These are phyloP conservation scores for Striga asiatica DNA, from an alignment of 257 asterid species.

Conservation along the genomic window DNA sequence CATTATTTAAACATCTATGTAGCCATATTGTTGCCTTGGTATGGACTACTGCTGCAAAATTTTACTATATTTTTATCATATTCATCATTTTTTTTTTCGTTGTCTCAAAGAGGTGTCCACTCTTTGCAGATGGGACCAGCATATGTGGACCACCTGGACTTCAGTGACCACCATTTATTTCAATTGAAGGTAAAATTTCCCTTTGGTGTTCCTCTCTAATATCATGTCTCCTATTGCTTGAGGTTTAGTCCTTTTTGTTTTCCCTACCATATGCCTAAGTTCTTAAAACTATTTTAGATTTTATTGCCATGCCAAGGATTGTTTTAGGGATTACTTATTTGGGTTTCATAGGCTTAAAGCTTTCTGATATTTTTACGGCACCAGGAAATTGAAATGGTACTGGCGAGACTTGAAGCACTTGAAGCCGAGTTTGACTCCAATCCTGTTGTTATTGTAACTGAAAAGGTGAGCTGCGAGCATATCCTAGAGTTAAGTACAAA, in stretches of 20 bases:
- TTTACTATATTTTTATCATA: background rate
- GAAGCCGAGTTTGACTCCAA: slow-evolving; percentile 34
- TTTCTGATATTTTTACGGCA: background rate
- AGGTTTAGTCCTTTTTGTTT: too few species aligned
- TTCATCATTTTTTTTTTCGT: background rate
- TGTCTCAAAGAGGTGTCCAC: slow-evolving; percentile 9
- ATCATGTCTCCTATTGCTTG: background rate
- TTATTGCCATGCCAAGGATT: too few species aligned
- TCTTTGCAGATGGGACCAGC: slow-evolving; percentile 69
- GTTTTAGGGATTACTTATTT: too few species aligned
- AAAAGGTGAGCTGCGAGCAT: slow-evolving; percentile 48
- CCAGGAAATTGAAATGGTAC: slow-evolving; percentile 55
- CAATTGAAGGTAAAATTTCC: slow-evolving; percentile 34
- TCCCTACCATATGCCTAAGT: too few species aligned
- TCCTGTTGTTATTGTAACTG: slow-evolving; percentile 69
- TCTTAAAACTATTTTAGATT: too few species aligned
- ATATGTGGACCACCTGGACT: slow-evolving; percentile 66
- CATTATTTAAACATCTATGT: background rate
- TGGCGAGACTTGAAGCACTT: slow-evolving; percentile 46
- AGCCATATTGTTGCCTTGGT: background rate
- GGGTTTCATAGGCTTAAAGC: too few species aligned
- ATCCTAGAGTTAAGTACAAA: too few species aligned
- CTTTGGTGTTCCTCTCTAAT: background rate
- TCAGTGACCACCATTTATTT: slow-evolving; percentile 78
- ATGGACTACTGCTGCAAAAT: background rate